A percentile compares a stretch with the other conserved stretches of the same genome.
These are phyloP conservation scores for Mycena sanguinolenta DNA, from an alignment of 768 basidiomycete species.

Conservation along the genomic window DNA sequence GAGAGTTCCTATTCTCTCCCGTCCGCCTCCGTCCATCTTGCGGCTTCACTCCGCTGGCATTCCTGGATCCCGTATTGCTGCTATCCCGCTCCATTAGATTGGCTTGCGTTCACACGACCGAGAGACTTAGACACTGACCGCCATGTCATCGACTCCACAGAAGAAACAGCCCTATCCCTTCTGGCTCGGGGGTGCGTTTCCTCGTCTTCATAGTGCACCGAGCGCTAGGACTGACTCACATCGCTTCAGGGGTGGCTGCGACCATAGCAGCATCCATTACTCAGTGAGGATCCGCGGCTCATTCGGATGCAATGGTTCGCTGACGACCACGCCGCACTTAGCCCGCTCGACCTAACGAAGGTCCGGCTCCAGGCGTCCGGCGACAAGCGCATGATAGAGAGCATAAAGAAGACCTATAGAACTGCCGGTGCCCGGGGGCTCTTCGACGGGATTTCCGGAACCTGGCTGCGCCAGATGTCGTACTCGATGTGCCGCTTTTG, in stretches of 20 bases:
- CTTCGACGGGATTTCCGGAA: constrained; percentile 90
- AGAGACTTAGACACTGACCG: constrained; percentile 17
- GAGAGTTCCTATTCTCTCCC: not conserved
- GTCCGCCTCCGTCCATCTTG: not conserved
- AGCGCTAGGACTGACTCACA: not conserved
- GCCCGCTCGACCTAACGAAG: constrained; percentile 91
- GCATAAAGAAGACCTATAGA: constrained; percentile 84
- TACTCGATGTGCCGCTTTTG: constrained; percentile 95
- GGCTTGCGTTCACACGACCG: constrained; percentile 26
- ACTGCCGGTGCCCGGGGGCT: constrained; percentile 83
- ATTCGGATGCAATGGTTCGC: not conserved
- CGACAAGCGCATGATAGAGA: constrained; percentile 91
- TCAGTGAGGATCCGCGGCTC: constrained; percentile 62
- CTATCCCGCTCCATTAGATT: constrained; percentile 24
- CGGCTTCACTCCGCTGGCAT: not conserved
- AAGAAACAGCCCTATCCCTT: constrained; percentile 87
- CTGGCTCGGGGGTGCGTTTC: constrained; percentile 79
- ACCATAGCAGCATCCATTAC: constrained; percentile 92
- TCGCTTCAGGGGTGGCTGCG: constrained; percentile 72
- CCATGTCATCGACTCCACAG: constrained; percentile 40
- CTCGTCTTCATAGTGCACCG: not conserved
- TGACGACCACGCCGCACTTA: constrained; percentile 39
- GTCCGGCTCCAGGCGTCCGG: constrained; percentile 92
- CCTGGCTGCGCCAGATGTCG: constrained; percentile 93
- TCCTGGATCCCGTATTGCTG: not conserved